Conservation (phyloP, 768 basidiomycete species). For the Clitopilus passeckerianus region DNA sequence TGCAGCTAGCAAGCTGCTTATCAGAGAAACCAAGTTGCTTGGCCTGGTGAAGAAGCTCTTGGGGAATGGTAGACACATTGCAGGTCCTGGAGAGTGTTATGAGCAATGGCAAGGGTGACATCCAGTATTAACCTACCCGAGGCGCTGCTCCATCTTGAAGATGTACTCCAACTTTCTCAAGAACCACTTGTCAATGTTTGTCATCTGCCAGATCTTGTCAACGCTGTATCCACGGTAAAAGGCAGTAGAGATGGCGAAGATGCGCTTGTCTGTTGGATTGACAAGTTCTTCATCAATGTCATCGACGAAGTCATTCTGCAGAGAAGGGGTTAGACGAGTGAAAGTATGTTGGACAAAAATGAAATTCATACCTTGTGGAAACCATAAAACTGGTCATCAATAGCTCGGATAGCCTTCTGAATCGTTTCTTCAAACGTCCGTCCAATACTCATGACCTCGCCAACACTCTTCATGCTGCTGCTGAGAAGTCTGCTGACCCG, state of each 20-base stretch:
- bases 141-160: conserved; percentile 69
- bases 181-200: conserved; percentile 99
- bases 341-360: background rate
- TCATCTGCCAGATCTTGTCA: conserved; percentile 96
- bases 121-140: conserved; percentile 52
- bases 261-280: conserved; percentile 95
- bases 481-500: conserved; percentile 88
- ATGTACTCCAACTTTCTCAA: conserved; percentile 84
- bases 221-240: conserved; percentile 91
- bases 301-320: conserved; percentile 82
- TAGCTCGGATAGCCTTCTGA: conserved; percentile 95
- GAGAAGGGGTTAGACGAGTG: conserved; percentile 1
- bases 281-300: conserved; percentile 89
- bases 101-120: background rate
- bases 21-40: conserved; percentile 98
- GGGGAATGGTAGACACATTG: conserved; percentile 60
- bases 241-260: conserved; percentile 94
- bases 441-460: conserved; percentile 99
- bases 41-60: conserved; percentile 64
- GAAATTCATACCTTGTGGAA: conserved; percentile 67
- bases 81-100: conserved; percentile 38
- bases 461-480: conserved; percentile 98
- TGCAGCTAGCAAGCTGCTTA: conserved; percentile 75
- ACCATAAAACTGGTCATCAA: conserved; percentile 92
- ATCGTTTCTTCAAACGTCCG: conserved; percentile 98